Evolutionary conservation across 768 basidiomycete genomes (phyloP), one percentile per base, ranked within the genome.

Genomic region (Obba rivulosa): DNA sequence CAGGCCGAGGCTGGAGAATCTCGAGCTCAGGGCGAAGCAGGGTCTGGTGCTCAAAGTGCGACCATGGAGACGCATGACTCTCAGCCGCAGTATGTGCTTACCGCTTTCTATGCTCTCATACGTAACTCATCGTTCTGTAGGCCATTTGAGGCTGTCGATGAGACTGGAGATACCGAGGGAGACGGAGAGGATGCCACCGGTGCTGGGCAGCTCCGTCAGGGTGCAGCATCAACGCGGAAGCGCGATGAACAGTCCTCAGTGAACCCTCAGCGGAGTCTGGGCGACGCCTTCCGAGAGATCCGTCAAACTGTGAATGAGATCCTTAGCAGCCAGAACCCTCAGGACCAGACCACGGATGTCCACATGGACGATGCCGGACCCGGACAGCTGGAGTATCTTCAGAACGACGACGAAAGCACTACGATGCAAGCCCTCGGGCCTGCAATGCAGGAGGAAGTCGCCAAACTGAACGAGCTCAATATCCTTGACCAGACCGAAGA

Each of bases 391-490:
- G 90, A 96, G 63, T 92, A 95, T 65, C 67, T 88, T 35, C 75
- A 75, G 48, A 78, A 87, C 2, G 83, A 83, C 34, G 83, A 86
- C 41, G 72, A 69, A 23, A 80, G 79, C 51, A 70, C 85, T 46
- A 79, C 85, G 28, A 87, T 87, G 80, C 92, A 95, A 66, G 92
- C 93, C 1, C 77, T 98, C 18, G 95, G 92, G 5, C 82, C 91
- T 1, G 85, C 94, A 2, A 82, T 78, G 9, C 83, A 90, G 37
- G 92, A 95, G 56, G 81, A 93, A 62, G 78, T 80, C 10, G 85
- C 87, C 16, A 88, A 85, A 59, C 70, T 96, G 40, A 77, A 85
- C 54, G 85, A 95, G 43, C 80, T 97, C 31, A 85, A 79, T 39
- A 72, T 96, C 53, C 65, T 81, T 22, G 89, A 20, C 17, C 31